phyloP scores from a whole-genome alignment of 2,329 filamentous ascomycete genomes.

The Celoporthe dispersa region DNA sequence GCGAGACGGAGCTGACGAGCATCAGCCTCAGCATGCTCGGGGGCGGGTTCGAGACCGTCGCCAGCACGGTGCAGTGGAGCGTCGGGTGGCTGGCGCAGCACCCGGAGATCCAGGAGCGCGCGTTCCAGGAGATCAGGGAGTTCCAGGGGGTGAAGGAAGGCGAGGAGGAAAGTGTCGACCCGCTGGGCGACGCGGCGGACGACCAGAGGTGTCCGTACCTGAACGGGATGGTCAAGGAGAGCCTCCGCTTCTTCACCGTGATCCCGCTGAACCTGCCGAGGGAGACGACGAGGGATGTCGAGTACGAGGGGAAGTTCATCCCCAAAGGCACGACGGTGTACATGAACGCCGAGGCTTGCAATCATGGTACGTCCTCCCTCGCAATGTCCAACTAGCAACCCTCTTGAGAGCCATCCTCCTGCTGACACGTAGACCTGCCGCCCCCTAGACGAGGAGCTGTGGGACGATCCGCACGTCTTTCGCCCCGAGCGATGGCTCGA shows the following conservation, averaged over 20 bases:
- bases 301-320: constrained; percentile 58
- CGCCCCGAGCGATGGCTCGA: constrained; percentile 52
- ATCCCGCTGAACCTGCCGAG: constrained; percentile 68
- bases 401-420: background rate
- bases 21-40: constrained; percentile 58
- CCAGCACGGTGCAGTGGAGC: constrained; percentile 31
- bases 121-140: constrained; percentile 61
- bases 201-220: constrained; percentile 69
- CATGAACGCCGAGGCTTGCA: constrained; percentile 58
- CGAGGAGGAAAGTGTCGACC: constrained; percentile 45
- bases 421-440: constrained; percentile 5
- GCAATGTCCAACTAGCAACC: background rate
- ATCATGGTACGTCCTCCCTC: constrained; percentile 16
- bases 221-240: constrained; percentile 67
- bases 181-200: constrained; percentile 63
- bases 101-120: constrained; percentile 60
- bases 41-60: constrained; percentile 39
- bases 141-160: constrained; percentile 7
- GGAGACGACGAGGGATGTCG: constrained; percentile 62
- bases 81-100: constrained; percentile 36
- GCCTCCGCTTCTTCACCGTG: constrained; percentile 66
- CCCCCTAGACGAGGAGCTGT: constrained; percentile 57
- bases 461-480: constrained; percentile 67
- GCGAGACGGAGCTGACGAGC: constrained; percentile 37
- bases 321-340: constrained; percentile 67